phyloP scores from a whole-genome alignment of 164 flowering plant species.

The Stephania cephalantha region DNA sequence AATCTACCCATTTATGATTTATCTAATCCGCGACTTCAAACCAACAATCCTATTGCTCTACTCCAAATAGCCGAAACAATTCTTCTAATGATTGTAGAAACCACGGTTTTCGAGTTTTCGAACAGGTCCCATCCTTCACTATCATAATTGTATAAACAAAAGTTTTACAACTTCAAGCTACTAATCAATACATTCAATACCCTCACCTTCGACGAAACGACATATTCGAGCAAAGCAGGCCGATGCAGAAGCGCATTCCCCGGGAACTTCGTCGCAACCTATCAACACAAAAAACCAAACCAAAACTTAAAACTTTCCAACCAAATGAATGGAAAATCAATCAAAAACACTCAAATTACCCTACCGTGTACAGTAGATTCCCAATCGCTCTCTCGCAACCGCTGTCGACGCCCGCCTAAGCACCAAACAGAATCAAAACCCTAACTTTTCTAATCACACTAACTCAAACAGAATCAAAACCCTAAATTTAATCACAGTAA shows the following conservation, averaged over 20 bases:
- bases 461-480: neutral
- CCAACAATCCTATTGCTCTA: neutral
- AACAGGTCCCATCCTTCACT: too few species aligned
- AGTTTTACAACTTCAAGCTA: too few species aligned
- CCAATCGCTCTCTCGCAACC: conserved; percentile 72
- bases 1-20: neutral
- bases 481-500: neutral
- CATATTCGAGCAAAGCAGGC: conserved; percentile 48
- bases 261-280: conserved; percentile 92
- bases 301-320: neutral
- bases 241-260: conserved; percentile 86
- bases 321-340: neutral
- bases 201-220: conserved; percentile 65
- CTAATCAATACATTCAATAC: neutral
- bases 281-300: conserved; percentile 11
- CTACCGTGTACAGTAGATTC: conserved; percentile 72
- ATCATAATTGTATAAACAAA: too few species aligned
- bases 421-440: neutral
- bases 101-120: too few species aligned
- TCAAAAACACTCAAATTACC: neutral
- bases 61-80: neutral
- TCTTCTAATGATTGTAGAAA: too few species aligned
- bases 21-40: neutral
- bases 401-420: conserved; percentile 61
- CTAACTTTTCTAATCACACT: too few species aligned